phyloP scores from a whole-genome alignment of 2,329 filamentous ascomycete species.

The Rachicladosporium sp. region DNA sequence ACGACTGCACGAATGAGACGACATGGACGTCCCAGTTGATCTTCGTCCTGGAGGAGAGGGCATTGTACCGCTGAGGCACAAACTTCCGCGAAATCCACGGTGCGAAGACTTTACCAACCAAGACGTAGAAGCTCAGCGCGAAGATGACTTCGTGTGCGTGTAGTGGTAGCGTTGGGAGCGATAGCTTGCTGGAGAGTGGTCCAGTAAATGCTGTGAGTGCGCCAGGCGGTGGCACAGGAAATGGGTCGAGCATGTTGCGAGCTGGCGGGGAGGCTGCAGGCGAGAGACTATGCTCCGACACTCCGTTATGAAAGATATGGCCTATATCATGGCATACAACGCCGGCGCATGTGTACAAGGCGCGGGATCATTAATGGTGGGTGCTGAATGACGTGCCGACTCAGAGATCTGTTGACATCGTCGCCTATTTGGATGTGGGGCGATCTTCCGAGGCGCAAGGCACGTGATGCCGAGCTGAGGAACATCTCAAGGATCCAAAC shows the following conservation, averaged over 20 bases:
- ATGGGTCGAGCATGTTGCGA: constrained; percentile 57
- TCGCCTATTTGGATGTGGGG: no score
- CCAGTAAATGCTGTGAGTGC: constrained; percentile 48
- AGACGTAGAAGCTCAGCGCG: constrained; percentile 55
- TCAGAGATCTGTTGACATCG: no score
- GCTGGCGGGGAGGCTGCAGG: not conserved
- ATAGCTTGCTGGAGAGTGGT: constrained; percentile 45
- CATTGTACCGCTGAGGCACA: constrained; percentile 51
- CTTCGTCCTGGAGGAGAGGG: constrained; percentile 49
- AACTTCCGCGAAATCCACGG: constrained; percentile 52
- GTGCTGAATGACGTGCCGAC: no score
- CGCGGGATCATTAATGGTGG: no score
- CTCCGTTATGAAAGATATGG: not conserved
- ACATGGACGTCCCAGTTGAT: constrained; percentile 81
- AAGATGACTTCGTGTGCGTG: constrained; percentile 67
- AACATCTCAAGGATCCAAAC: no score
- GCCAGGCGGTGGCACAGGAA: constrained; percentile 48
- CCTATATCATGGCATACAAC: no score
- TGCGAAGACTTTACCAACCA: constrained; percentile 54
- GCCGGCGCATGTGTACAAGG: no score
- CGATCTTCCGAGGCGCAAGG: no score
- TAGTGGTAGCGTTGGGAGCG: constrained; percentile 54
- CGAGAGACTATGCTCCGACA: not conserved
- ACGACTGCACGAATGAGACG: constrained; percentile 68
- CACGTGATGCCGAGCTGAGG: no score